Conservation (phyloP, 495 filamentous ascomycete species). For the Evansstolkia leycettana region DNA sequence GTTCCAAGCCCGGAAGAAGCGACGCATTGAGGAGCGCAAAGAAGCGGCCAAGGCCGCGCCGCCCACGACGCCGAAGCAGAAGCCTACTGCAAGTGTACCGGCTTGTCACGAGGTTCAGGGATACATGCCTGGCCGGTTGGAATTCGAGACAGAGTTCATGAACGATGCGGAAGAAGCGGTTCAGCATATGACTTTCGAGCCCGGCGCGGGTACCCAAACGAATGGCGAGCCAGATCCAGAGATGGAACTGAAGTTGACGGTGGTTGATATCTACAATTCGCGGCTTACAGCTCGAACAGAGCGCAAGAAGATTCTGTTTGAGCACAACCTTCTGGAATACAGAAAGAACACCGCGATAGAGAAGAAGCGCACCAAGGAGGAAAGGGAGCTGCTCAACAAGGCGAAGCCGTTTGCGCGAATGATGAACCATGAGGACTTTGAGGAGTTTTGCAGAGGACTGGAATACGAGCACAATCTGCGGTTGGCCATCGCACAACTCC, state of each 20-base stretch:
- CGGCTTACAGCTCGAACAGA: slow-evolving; percentile 85
- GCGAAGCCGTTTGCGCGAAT: slow-evolving; percentile 92
- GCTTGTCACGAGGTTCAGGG: slow-evolving; percentile 96
- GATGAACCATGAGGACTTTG: slow-evolving; percentile 90
- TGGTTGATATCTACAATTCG: slow-evolving; percentile 97
- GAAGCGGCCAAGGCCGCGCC: slow-evolving; percentile 76
- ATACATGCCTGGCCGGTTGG: slow-evolving; percentile 95
- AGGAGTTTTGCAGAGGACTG: slow-evolving; percentile 68
- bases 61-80: slow-evolving; percentile 79
- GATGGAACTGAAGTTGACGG: slow-evolving; percentile 92
- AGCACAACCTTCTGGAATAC: slow-evolving; percentile 87
- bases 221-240: slow-evolving; percentile 84
- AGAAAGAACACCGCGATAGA: slow-evolving; percentile 74
- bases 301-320: slow-evolving; percentile 91
- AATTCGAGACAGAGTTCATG: slow-evolving; percentile 95
- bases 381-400: slow-evolving; percentile 78
- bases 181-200: slow-evolving; percentile 95
- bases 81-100: slow-evolving; percentile 86
- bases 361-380: slow-evolving; percentile 94
- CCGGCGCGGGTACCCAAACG: slow-evolving; percentile 80
- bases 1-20: slow-evolving; percentile 89
- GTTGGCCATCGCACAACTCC: slow-evolving; percentile 77
- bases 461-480: slow-evolving; percentile 85
- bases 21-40: slow-evolving; percentile 83
- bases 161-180: slow-evolving; percentile 98